Conservation (phyloP, 2,329 filamentous ascomycete species). For the Sarocladium oryzae region DNA sequence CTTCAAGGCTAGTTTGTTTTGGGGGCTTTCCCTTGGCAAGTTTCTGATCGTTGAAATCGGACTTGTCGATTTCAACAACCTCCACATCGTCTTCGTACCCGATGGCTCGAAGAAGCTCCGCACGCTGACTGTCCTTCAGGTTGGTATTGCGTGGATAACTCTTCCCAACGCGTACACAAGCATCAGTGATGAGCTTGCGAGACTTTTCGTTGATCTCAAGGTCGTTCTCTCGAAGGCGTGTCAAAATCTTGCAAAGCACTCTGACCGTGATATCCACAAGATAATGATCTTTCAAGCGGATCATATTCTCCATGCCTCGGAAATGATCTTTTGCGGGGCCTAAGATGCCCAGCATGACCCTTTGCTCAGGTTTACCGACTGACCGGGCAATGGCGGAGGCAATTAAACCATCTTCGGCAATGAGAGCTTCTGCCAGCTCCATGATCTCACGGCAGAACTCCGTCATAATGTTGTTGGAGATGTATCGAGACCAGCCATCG, state of each 20-base stretch:
- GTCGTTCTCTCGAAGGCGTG: constrained; percentile 68
- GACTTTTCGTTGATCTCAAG: constrained; percentile 61
- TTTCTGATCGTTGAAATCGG: constrained; percentile 21
- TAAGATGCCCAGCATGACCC: constrained; percentile 34
- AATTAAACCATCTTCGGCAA: constrained; percentile 80
- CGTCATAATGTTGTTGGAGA: constrained; percentile 74
- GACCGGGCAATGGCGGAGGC: constrained; percentile 49
- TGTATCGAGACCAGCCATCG: constrained; percentile 71
- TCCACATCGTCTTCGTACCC: constrained; percentile 50
- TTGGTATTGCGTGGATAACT: constrained; percentile 64
- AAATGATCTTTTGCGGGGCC: constrained; percentile 38
- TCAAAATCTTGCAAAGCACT: constrained; percentile 77
- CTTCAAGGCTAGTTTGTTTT: constrained; percentile 55
- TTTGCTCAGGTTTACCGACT: constrained; percentile 26
- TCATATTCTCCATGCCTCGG: constrained; percentile 76
- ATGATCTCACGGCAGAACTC: constrained; percentile 93
- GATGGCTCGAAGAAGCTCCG: constrained; percentile 64
- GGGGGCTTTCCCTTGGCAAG: constrained; percentile 31
- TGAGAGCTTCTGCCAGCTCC: constrained; percentile 80
- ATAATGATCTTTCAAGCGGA: constrained; percentile 82
- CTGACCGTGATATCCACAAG: constrained; percentile 76
- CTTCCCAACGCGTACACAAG: constrained; percentile 43
- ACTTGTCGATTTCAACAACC: constrained; percentile 35
- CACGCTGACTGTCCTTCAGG: constrained; percentile 73
- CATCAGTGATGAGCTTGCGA: constrained; percentile 56